These are phyloP conservation scores for Simmondsia chinensis DNA, from an alignment of 148 eudicot species.

Conservation along the genomic window DNA sequence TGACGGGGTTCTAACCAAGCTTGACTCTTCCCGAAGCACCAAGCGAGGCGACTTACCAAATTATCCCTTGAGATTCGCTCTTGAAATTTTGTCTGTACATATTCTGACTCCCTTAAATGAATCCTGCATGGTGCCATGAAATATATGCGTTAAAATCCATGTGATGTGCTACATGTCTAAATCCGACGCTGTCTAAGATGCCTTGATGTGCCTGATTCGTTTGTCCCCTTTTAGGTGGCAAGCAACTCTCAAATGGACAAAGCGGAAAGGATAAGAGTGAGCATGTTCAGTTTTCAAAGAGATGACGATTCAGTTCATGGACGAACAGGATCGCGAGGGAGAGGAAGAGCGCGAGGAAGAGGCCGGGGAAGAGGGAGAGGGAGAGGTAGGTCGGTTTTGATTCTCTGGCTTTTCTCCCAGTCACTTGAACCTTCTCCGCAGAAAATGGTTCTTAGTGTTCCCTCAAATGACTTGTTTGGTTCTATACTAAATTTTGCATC, in stretches of 20 bases:
- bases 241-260: constrained; percentile 22
- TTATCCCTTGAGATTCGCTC: too few relatives aligned
- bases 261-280: constrained; percentile 54
- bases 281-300: constrained; percentile 78
- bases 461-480: too few relatives aligned
- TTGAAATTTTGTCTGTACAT: too few relatives aligned
- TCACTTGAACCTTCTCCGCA: too few relatives aligned
- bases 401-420: not conserved
- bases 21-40: too few relatives aligned
- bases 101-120: too few relatives aligned
- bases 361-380: constrained; percentile 24
- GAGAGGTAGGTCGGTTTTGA: constrained; percentile 23
- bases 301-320: constrained; percentile 25
- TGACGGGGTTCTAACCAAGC: too few relatives aligned
- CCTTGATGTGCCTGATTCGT: not conserved
- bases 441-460: not conserved
- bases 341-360: constrained; percentile 45
- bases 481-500: too few relatives aligned
- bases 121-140: too few relatives aligned
- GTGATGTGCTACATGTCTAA: too few relatives aligned
- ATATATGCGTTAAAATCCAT: too few relatives aligned
- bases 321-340: constrained; percentile 37
- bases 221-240: constrained; percentile 33
- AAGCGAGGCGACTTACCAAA: too few relatives aligned
- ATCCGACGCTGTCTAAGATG: not conserved